Base-by-base conservation (phyloP, 805 yeast genomes). In the Candida vaughaniae region DNA sequence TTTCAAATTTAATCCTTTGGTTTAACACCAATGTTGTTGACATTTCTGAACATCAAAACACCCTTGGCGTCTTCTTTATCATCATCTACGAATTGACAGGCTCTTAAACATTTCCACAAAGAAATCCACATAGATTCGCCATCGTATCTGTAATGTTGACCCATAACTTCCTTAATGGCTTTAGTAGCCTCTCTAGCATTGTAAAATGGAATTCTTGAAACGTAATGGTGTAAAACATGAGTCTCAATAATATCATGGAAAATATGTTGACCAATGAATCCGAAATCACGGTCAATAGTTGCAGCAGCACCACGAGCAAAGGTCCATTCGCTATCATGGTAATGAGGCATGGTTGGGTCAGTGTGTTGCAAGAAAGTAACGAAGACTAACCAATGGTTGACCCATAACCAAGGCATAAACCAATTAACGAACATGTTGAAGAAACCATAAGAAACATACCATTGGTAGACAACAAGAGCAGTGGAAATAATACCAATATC, bases 251-350 rank as follows among this genome's bases (percentile, higher is more conserved):
- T 75, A 52, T 75, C 80, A 47, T 75, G 80, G 69, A 75, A 74
- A 41, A 75, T 68, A 48, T 69, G 72, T 51, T 63, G 73, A 39
- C 82, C 84, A 36, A 78, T 56, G 42, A 78, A 75, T 8, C 82
- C 82, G 53, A 70, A 77, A 45, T 78, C 68, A 58, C 83, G 67
- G 55, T 78, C 84, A 44, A 78, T 75, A 25, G 84, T 78, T 30
- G 82, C 76, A 44, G 82, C 82, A 6, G 84, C 82, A 56, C 84
- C 84, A 52, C 78, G 66, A 39, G 82, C 82, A 48, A 78, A 78
- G 40, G 71, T 77, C 84, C 84, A 78, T 58, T 75, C 73, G 12
- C 56, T 51, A 35, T 68, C 72, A 31, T 68, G 73, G 56, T 78
- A 78, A 53, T 78, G 84, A 26, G 83, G 81, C 70, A 77, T 64